Evolutionary conservation across 202 grass and related monocot genomes (phyloP).

Genomic region (Saccharum hybrid): DNA sequence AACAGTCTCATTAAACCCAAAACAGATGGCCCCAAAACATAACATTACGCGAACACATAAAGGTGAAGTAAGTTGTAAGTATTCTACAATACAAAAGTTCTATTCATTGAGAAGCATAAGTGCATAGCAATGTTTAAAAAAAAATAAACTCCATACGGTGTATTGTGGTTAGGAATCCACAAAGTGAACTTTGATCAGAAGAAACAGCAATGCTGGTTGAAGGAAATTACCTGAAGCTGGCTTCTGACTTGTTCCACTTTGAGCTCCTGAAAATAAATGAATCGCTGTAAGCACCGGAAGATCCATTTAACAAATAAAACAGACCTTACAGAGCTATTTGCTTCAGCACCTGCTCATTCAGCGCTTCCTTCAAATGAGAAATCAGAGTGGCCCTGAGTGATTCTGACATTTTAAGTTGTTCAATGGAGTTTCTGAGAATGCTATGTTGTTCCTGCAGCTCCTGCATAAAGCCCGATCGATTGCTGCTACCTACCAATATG

Average conservation of each 20-base stretch:
- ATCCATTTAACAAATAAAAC: constrained; percentile 27
- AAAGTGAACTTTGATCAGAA: not conserved
- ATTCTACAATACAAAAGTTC: constrained; percentile 2
- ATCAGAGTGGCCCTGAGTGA: constrained; percentile 65
- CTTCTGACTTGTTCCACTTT: constrained; percentile 62
- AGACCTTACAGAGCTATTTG: constrained; percentile 20
- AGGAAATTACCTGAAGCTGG: constrained; percentile 72
- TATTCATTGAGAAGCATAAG: constrained; percentile 18
- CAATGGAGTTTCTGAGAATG: constrained; percentile 65
- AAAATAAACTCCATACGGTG: not conserved
- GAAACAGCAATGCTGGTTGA: not conserved
- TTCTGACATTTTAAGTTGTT: constrained; percentile 73
- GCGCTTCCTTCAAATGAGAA: constrained; percentile 69
- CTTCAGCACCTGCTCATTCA: constrained; percentile 73
- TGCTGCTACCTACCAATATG: constrained; percentile 54
- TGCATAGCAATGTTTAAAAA: not conserved
- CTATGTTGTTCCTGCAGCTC: constrained; percentile 66
- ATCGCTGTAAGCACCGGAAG: constrained; percentile 11
- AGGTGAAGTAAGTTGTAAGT: constrained; percentile 5
- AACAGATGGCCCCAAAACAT: constrained; percentile 1
- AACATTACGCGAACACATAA: constrained; percentile 14
- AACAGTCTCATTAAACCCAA: not conserved
- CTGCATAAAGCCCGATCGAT: constrained; percentile 53
- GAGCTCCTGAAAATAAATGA: constrained; percentile 66
- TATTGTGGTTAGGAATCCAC: constrained; percentile 15